These are phyloP conservation scores for Lactarius trivialis DNA, from an alignment of 768 basidiomycete species.

Conservation along the genomic window DNA sequence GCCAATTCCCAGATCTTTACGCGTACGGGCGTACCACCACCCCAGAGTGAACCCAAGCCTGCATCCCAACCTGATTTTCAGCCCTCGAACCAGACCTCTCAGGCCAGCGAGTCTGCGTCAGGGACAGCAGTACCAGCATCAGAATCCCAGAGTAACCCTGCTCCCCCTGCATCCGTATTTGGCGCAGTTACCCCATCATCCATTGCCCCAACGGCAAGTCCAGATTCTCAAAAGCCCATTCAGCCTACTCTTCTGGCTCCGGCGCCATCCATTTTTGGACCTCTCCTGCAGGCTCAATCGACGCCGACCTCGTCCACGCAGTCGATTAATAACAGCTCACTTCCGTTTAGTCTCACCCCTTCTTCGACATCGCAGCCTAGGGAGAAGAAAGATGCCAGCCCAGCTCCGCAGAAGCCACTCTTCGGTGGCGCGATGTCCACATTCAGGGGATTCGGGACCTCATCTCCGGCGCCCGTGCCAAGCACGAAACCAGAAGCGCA, in stretches of 20 bases:
- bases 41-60: slow-evolving; percentile 24
- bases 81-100: not conserved
- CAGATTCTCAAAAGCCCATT: not conserved
- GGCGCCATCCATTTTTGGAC: slow-evolving; percentile 6
- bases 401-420: slow-evolving; percentile 1
- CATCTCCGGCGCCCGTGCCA: not conserved
- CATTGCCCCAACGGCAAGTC: not conserved
- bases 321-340: not conserved
- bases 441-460: slow-evolving; percentile 17
- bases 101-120: not conserved
- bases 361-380: not conserved
- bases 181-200: not conserved
- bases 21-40: slow-evolving; percentile 16
- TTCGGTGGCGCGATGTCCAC: slow-evolving; percentile 7
- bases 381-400: slow-evolving; percentile 3
- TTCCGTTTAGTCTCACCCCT: slow-evolving; percentile 16
- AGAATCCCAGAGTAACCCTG: not conserved
- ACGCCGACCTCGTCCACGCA: not conserved
- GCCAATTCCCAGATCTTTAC: slow-evolving; percentile 43
- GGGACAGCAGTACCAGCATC: not conserved
- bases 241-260: not conserved
- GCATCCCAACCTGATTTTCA: not conserved
- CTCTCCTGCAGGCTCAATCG: not conserved
- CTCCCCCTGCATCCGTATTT: not conserved
- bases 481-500: not conserved